Base-by-base conservation (phyloP, 805 yeast species). In the Hanseniaspora jakobsenii region DNA sequence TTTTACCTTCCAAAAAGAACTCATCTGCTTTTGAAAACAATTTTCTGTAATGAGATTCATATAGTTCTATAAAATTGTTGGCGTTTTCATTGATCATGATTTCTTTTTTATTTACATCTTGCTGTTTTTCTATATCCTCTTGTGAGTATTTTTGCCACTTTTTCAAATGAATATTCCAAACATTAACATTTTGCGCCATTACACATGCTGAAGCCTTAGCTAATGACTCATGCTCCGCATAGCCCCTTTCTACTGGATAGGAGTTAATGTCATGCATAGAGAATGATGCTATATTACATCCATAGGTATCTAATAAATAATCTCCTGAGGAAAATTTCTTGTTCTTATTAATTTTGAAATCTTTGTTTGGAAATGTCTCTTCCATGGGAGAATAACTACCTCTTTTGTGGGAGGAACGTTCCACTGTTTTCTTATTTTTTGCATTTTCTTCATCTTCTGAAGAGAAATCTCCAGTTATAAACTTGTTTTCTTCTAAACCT, bases 231-330 rank as follows among this genome's bases (percentile, higher is more conserved):
- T 77, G 73, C 2, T 81, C 75, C 0, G 93, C 91, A 60, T 67
- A 79, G 0, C 85, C 91, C 8, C 70, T 55, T 55, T 83, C 94
- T 0, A 91, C 80, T 1, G 94, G 94, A 57, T 80, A 83, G 1
- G 93, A 81, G 55, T 83, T 80, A 52, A 84, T 77, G 56, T 83
- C 94, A 56, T 84, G 94, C 52, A 84, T 60, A 1, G 93, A 81
- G 55, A 81, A 82, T 56, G 83, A 83, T 0, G 89, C 94, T 16
- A 83, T 78, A 50, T 74, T 73, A 2, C 86, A 58, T 3, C 68
- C 59, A 8, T 54, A 56, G 34, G 56, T 56, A 47, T 66, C 66
- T 27, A 46, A 18, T 3, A 75, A 71, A 53, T 67, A 73, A 32
- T 71, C 76, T 51, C 74, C 71, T 46, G 58, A 62, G 5, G 47